These are phyloP conservation scores for Arachnopeziza araneosa DNA, from an alignment of 2,329 filamentous ascomycete species.

Conservation along the genomic window DNA sequence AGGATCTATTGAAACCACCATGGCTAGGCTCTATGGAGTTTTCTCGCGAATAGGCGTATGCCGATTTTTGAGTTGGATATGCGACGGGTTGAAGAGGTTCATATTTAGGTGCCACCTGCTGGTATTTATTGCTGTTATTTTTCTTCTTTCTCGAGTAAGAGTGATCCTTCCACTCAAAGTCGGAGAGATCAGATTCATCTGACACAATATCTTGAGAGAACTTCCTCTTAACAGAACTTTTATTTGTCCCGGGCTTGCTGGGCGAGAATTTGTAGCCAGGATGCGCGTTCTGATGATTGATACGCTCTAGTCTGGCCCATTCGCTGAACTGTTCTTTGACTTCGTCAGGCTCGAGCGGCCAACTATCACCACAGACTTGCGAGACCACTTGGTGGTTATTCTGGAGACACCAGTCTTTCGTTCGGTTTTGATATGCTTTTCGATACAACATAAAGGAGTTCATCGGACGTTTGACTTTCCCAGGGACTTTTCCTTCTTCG, in stretches of 20 bases:
- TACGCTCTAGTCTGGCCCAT: slow-evolving; percentile 73
- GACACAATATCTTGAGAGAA: slow-evolving; percentile 33
- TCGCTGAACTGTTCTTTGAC: slow-evolving; percentile 71
- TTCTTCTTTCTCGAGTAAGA: slow-evolving; percentile 20
- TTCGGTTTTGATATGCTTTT: slow-evolving; percentile 82
- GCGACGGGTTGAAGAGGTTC: slow-evolving; percentile 15
- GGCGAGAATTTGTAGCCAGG: slow-evolving; percentile 94
- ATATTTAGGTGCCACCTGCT: slow-evolving; percentile 10
- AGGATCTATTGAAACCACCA: slow-evolving; percentile 36
- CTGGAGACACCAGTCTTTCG: slow-evolving; percentile 72
- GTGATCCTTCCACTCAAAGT: slow-evolving; percentile 38
- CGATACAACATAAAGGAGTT: slow-evolving; percentile 98
- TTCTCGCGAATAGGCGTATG: slow-evolving; percentile 28
- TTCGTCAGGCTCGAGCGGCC: slow-evolving; percentile 72
- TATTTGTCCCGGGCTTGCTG: slow-evolving; percentile 52
- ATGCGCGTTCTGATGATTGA: slow-evolving; percentile 79
- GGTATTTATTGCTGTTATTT: slow-evolving; percentile 11
- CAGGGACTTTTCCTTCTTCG: slow-evolving; percentile 58
- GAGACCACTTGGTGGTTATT: slow-evolving; percentile 96
- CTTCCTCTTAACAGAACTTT: slow-evolving; percentile 43
- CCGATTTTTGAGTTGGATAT: slow-evolving; percentile 27
- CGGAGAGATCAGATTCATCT: slow-evolving; percentile 41
- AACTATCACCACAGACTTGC: slow-evolving; percentile 77
- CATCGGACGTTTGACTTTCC: slow-evolving; percentile 86
- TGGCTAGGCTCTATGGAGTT: slow-evolving; percentile 25